phyloP scores from a whole-genome alignment of 495 filamentous ascomycete genomes.

The Penicillium turbatum region DNA sequence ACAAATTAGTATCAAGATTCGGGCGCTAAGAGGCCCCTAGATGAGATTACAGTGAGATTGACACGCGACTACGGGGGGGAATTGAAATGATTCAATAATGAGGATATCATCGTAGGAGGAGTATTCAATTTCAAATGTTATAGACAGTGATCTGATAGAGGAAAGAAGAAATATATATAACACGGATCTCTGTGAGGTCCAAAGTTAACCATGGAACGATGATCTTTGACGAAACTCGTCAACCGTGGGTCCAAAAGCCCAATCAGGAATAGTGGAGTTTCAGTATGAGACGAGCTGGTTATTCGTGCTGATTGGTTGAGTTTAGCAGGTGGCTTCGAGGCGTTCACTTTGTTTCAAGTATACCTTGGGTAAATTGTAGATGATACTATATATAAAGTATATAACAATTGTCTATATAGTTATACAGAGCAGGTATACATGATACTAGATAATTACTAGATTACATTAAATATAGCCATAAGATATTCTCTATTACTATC shows the following conservation, averaged over 20 bases:
- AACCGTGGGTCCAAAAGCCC: slow-evolving; percentile 13
- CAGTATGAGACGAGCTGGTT: slow-evolving; percentile 22
- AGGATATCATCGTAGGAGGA: too few species aligned
- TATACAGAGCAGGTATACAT: too few species aligned
- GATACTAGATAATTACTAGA: too few species aligned
- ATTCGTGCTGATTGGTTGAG: slow-evolving; percentile 6
- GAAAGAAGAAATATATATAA: background rate
- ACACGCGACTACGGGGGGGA: too few species aligned
- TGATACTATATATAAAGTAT: too few species aligned
- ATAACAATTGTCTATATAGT: too few species aligned
- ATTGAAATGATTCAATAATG: too few species aligned
- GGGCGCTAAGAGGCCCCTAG: slow-evolving; percentile 5
- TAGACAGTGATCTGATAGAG: too few species aligned
- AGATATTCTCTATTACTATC: background rate
- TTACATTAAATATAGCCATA: too few species aligned
- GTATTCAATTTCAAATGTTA: too few species aligned
- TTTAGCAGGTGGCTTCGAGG: background rate
- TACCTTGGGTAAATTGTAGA: too few species aligned
- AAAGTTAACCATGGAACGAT: background rate
- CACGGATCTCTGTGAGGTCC: background rate
- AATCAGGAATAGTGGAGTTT: slow-evolving; percentile 21
- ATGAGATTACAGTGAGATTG: background rate
- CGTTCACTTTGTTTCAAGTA: background rate
- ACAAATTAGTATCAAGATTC: background rate
- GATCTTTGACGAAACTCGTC: slow-evolving; percentile 13